These are phyloP conservation scores for Phytophthora nicotianae DNA, from an alignment of 352 stramenopile species.

Conservation along the genomic window DNA sequence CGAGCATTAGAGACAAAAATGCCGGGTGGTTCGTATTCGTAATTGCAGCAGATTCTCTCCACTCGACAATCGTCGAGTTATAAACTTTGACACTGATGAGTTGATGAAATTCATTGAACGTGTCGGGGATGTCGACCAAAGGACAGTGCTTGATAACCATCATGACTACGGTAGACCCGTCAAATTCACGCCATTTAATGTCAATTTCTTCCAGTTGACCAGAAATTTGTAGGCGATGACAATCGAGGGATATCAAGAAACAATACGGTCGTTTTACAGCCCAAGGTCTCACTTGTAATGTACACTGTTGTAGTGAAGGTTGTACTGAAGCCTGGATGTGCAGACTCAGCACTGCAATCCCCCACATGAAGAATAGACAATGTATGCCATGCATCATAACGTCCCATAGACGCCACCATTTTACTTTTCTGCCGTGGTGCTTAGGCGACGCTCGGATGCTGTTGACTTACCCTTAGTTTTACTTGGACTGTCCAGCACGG, in stretches of 20 bases:
- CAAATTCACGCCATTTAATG: conserved; percentile 24
- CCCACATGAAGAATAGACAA: not conserved
- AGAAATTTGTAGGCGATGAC: not conserved
- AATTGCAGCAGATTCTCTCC: conserved; percentile 35
- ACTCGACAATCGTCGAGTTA: conserved; percentile 39
- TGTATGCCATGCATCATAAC: not conserved
- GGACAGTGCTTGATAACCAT: conserved; percentile 47
- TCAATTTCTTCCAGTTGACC: not conserved
- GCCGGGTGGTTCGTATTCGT: conserved; percentile 25
- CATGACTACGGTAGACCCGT: conserved; percentile 24
- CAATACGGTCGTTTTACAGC: not conserved
- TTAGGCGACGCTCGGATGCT: not conserved
- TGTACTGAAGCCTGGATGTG: not conserved
- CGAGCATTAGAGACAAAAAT: conserved; percentile 39
- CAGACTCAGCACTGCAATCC: not conserved
- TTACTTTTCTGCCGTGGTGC: not conserved
- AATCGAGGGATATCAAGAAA: not conserved
- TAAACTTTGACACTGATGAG: conserved; percentile 41
- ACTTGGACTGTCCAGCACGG: not conserved
- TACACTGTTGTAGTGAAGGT: not conserved
- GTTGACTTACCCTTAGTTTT: not conserved
- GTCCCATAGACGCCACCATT: not conserved
- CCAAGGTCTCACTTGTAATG: not conserved
- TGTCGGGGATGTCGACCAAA: conserved; percentile 22
- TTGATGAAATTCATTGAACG: conserved; percentile 30